Evolutionary conservation across 169 alveolate genomes (phyloP).

Genomic region (Perkinsus chesapeaki): DNA sequence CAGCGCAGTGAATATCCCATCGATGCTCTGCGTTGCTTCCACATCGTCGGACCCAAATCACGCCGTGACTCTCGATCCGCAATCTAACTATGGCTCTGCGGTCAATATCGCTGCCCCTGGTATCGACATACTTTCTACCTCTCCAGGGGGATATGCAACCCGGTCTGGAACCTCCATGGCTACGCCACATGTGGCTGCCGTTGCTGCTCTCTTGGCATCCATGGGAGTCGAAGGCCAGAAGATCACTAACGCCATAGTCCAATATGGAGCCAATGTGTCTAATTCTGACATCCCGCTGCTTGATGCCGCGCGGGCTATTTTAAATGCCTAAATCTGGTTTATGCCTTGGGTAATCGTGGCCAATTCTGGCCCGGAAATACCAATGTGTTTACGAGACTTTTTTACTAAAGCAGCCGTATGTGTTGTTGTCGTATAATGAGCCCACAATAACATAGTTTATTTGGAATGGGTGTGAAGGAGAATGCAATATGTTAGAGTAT

Average conservation of each 20-base stretch:
- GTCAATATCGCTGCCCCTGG: conserved; percentile 40
- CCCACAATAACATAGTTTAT: too few species aligned
- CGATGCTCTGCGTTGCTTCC: conserved; percentile 26
- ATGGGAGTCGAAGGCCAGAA: not conserved
- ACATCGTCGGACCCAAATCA: not conserved
- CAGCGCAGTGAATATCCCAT: conserved; percentile 21
- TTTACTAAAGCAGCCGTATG: too few species aligned
- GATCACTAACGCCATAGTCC: not conserved
- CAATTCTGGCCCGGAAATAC: too few species aligned
- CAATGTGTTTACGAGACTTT: too few species aligned
- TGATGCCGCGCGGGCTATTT: too few species aligned
- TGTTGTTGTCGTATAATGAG: too few species aligned
- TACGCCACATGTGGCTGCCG: conserved; percentile 36
- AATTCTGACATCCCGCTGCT: too few species aligned
- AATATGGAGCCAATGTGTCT: not conserved
- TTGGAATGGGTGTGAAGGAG: too few species aligned
- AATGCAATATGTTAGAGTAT: too few species aligned
- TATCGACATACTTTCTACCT: conserved; percentile 29
- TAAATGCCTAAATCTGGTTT: too few species aligned
- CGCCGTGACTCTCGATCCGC: conserved; percentile 10
- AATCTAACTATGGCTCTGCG: conserved; percentile 23
- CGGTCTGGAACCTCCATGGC: conserved; percentile 35
- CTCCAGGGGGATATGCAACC: conserved; percentile 18
- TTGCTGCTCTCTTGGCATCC: not conserved
- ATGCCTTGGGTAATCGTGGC: too few species aligned